Percentiles rank a stretch among this genome's conserved stretches.
phyloP scores from a whole-genome alignment of 202 grass and related monocot species.

The Miscanthus sacchariflorus region DNA sequence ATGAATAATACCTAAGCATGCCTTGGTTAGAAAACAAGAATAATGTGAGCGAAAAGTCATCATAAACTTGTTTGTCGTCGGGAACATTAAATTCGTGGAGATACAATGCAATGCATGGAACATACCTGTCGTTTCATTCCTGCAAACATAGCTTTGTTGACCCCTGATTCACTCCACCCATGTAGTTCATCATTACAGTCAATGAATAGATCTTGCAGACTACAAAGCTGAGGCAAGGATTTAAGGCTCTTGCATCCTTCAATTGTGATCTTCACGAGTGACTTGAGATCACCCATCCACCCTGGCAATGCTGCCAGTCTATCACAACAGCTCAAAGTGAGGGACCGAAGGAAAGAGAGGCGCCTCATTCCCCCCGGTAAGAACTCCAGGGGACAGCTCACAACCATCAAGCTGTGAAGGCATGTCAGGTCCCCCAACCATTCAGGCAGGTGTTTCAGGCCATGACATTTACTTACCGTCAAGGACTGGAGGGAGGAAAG shows the following conservation, averaged over 20 bases:
- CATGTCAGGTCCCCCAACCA: slow-evolving; percentile 8
- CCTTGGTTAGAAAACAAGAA: not conserved
- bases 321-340: slow-evolving; percentile 23
- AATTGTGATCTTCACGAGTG: slow-evolving; percentile 25
- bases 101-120: not conserved
- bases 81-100: not conserved
- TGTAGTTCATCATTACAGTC: not conserved
- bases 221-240: slow-evolving; percentile 5
- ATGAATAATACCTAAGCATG: not conserved
- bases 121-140: not conserved
- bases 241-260: slow-evolving; percentile 21
- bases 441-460: slow-evolving; percentile 19
- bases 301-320: slow-evolving; percentile 8
- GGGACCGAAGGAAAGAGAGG: not conserved
- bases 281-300: slow-evolving; percentile 6
- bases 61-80: not conserved
- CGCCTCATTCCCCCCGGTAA: not conserved
- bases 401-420: slow-evolving; percentile 10
- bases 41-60: not conserved
- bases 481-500: slow-evolving; percentile 18
- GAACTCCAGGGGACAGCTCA: slow-evolving; percentile 13
- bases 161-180: not conserved
- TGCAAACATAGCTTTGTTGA: not conserved
- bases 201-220: not conserved
- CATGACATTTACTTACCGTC: slow-evolving; percentile 12